A percentile compares a stretch with the other conserved stretches of the same genome.
Evolutionary conservation across 306 rosid species (phyloP).

Genomic region (Gastrolobium villosum): DNA sequence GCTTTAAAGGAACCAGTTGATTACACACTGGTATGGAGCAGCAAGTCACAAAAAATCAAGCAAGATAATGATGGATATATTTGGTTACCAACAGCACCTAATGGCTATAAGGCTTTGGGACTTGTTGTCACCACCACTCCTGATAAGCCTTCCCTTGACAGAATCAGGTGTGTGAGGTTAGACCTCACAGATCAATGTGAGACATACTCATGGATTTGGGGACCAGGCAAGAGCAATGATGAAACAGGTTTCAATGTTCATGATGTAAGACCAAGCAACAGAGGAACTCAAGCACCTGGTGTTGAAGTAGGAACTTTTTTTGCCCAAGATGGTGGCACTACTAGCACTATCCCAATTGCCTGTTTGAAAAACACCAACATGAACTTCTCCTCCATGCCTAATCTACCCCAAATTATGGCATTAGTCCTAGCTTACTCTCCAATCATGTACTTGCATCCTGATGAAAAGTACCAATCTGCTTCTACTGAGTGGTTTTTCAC

Average conservation of each 20-base stretch:
- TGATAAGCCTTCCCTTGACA: conserved; percentile 7
- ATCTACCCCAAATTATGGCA: conserved; percentile 1
- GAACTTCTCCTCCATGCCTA: conserved; percentile 2
- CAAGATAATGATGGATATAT: conserved; percentile 15
- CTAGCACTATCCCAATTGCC: background rate
- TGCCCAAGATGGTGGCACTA: background rate
- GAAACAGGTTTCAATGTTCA: conserved; percentile 8
- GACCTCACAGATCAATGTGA: conserved; percentile 17
- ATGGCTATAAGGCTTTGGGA: conserved; percentile 18
- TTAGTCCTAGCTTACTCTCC: conserved; percentile 23
- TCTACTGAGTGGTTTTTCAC: background rate
- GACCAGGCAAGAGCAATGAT: background rate
- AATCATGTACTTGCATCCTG: conserved; percentile 11
- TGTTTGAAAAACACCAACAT: conserved; percentile 5
- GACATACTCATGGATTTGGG: conserved; percentile 33
- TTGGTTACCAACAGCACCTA: conserved; percentile 28
- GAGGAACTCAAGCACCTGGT: conserved; percentile 8
- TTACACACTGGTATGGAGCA: conserved; percentile 7
- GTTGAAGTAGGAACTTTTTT: conserved; percentile 19
- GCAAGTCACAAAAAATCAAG: conserved; percentile 7
- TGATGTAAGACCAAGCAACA: conserved; percentile 12
- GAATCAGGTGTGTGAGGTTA: conserved; percentile 13
- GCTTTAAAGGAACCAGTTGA: conserved; percentile 23
- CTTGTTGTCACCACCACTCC: conserved; percentile 6
- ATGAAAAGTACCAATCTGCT: conserved; percentile 10